Evolutionary conservation across 2,329 filamentous ascomycete species (phyloP).

Genomic region (Ophiostoma novo-ulmi): DNA sequence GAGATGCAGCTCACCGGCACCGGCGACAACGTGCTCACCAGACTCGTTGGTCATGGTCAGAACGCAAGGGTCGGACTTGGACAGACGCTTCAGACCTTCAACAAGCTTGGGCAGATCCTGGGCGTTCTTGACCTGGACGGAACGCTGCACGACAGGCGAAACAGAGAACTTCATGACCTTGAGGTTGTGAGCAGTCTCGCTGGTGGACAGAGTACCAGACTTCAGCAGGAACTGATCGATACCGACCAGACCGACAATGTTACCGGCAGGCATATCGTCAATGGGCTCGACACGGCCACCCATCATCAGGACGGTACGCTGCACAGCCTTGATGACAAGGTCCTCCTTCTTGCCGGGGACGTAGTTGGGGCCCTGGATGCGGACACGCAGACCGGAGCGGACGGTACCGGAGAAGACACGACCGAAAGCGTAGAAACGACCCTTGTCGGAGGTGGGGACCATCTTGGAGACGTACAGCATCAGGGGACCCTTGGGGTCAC

Average conservation of each 20-base stretch:
- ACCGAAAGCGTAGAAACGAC: conserved; percentile 99
- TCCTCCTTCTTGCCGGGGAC: conserved; percentile 97
- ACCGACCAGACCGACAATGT: conserved; percentile 99
- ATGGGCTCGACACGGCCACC: conserved; percentile 98
- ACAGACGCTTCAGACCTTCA: conserved; percentile 99
- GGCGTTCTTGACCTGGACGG: conserved; percentile 99
- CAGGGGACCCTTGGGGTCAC: conserved; percentile 94
- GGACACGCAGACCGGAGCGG: conserved; percentile 96
- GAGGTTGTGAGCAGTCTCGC: conserved; percentile 97
- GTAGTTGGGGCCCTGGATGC: conserved; percentile 99
- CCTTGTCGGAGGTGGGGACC: conserved; percentile 99
- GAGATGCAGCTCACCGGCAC: conserved; percentile 98
- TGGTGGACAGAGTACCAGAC: conserved; percentile 98
- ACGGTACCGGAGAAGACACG: conserved; percentile 99
- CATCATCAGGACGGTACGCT: conserved; percentile 99
- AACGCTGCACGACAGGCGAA: conserved; percentile 95
- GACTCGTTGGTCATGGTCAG: conserved; percentile 83
- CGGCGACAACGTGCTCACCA: conserved; percentile 97
- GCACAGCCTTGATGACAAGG: conserved; percentile 97
- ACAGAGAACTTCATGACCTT: conserved; percentile 99
- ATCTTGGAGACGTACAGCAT: conserved; percentile 99
- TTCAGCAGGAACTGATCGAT: conserved; percentile 99
- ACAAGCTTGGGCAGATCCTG: conserved; percentile 99
- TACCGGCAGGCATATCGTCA: conserved; percentile 95
- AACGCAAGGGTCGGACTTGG: conserved; percentile 99